Conservation (phyloP, 139 green algal genomes). For the Chlorella vulgaris region DNA sequence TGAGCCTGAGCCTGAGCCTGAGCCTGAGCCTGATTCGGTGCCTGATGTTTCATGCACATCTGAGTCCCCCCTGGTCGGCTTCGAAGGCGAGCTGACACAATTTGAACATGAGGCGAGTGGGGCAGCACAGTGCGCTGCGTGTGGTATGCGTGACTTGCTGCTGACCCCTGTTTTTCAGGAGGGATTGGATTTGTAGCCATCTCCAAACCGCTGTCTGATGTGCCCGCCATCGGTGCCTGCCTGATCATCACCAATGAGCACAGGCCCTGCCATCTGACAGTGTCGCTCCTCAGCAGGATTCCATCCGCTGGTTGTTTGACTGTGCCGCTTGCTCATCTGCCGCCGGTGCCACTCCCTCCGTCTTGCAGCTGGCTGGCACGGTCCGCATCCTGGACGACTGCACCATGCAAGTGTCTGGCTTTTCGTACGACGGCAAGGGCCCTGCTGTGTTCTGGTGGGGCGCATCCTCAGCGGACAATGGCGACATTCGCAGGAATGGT, state of each 20-base stretch:
- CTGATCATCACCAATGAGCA: not conserved
- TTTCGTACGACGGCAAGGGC: constrained; percentile 7
- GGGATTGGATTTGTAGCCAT: not conserved
- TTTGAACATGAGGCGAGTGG: not conserved
- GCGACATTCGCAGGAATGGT: not conserved
- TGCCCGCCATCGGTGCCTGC: not conserved
- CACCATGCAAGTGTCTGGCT: not conserved
- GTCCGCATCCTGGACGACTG: not conserved
- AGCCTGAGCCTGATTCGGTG: not conserved
- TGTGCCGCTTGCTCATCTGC: not conserved
- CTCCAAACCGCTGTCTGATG: not conserved
- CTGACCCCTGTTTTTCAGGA: too few relatives aligned
- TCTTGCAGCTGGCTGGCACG: not conserved
- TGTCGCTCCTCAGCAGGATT: not conserved
- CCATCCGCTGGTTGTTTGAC: too few relatives aligned
- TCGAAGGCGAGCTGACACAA: not conserved
- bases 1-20: not conserved
- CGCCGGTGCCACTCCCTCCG: not conserved
- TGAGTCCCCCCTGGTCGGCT: not conserved
- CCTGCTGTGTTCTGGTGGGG: constrained; percentile 13
- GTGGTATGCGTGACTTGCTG: too few relatives aligned
- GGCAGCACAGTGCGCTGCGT: not conserved
- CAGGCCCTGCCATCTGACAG: not conserved
- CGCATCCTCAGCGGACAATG: constrained; percentile 2
- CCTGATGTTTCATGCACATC: not conserved